Evolutionary conservation across 2,329 filamentous ascomycete genomes (phyloP), one percentile per base, ranked within the genome.

Genomic region (Diaporthe australafricana): DNA sequence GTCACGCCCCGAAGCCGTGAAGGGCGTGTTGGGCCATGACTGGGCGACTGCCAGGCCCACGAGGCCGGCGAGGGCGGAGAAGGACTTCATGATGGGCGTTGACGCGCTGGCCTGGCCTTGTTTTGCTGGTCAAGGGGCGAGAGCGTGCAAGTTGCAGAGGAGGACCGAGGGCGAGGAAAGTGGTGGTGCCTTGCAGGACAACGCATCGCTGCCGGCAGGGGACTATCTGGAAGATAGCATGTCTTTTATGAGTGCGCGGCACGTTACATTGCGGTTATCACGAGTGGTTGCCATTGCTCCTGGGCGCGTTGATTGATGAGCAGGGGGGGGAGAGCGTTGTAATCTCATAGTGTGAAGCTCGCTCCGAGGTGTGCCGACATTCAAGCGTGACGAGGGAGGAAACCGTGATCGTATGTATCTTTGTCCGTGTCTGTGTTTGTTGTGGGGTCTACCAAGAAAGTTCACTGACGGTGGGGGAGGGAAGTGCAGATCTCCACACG

Each of bases 1-100:
- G 68, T 72, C 72, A 1, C 75, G 63, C 14, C 74, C 75, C 0
- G 73, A 75, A 3, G 73, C 71, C 5, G 55, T 72, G 67, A 76
- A 73, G 35, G 75, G 75, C 7, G 48, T 65, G 42, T 73, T 69
- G 5, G 75, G 73, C 71, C 74, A 75, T 27, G 70, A 62, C 38
- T 68, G 60, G 47, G 70, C 70, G 14, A 38, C 40, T 2, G 67
- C 62, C 16, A 70, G 57, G 38, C 70, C 55, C 35, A 69, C 1
- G 25, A 72, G 53, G 30, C 67, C 22, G 30, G 62, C 48, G n/a
- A 73, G 14, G 30, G 62, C 38, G 16, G 40, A 30, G 20, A 60
- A 9, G 11, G 30, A 56, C 40, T 67, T 72, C 66, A 74, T 72
- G 20, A 14, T 67, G 53, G 53, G 53, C 52, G 25, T 16, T 45